Percentiles rank a stretch among this genome's conserved stretches.
Evolutionary conservation across 495 filamentous ascomycete genomes (phyloP).

Genomic region (Talaromyces adpressus): DNA sequence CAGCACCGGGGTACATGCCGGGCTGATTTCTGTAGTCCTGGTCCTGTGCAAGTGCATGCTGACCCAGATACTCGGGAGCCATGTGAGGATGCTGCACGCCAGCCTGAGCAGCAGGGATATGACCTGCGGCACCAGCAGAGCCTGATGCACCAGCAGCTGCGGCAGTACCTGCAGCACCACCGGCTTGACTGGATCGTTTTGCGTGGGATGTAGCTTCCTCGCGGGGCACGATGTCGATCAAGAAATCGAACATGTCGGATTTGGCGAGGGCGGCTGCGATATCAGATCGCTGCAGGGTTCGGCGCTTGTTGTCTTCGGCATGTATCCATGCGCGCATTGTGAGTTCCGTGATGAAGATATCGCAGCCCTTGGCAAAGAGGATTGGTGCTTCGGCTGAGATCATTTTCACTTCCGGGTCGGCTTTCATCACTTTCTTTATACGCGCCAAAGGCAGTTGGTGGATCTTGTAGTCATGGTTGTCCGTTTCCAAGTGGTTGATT

Average conservation of each 20-base stretch:
- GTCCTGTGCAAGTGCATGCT: constrained; percentile 57
- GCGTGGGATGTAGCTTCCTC: constrained; percentile 84
- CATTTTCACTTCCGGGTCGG: constrained; percentile 99
- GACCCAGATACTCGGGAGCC: constrained; percentile 65
- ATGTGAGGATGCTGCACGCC: constrained; percentile 57
- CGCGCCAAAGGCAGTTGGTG: constrained; percentile 92
- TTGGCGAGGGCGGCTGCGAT: constrained; percentile 93
- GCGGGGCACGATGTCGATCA: constrained; percentile 96
- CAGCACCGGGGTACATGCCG: constrained; percentile 70
- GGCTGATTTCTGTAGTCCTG: constrained; percentile 73
- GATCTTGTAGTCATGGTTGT: constrained; percentile 95
- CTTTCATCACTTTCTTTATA: constrained; percentile 99
- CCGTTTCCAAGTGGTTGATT: constrained; percentile 87
- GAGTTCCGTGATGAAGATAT: constrained; percentile 98
- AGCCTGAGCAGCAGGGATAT: constrained; percentile 56
- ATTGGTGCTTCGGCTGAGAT: constrained; percentile 98
- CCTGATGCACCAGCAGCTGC: constrained; percentile 39
- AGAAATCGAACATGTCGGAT: constrained; percentile 99
- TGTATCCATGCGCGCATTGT: constrained; percentile 99
- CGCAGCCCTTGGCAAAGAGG: constrained; percentile 96
- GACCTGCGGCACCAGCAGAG: constrained; percentile 28
- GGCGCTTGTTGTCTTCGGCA: constrained; percentile 96
- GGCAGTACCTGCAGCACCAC: constrained; percentile 44
- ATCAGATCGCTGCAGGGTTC: constrained; percentile 90
- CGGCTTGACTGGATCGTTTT: constrained; percentile 62